Evolutionary conservation across 1,139 yeast genomes (phyloP), one percentile per base, ranked within the genome.

Genomic region (Diutina pseudorugosa): DNA sequence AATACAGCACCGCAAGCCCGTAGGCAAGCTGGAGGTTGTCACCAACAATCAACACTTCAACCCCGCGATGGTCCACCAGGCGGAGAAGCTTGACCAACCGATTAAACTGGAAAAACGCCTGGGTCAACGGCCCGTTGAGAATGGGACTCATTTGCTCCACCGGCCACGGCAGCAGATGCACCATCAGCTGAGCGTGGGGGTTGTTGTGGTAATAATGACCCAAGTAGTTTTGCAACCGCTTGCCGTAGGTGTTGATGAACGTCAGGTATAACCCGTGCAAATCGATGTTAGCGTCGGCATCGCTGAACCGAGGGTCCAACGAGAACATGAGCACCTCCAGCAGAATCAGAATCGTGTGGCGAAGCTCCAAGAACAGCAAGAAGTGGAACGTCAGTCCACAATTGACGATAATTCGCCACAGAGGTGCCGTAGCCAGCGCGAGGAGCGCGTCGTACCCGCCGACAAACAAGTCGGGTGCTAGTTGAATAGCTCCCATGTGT

Each of bases 291-390:
- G 33, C 53, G 52, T 60, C 59, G 52, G 62, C 66, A 47, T 59
- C 62, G 40, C 59, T 61, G 36, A 59, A 56, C 25, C 64, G 56
- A 2, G 76, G 74, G 58, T 74, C 78, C 56, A 73, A 63, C 54
- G 70, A 67, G 49, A 74, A 59, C 36, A 73, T 62, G 9, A 73
- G 64, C 55, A 72, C 66, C 57, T 74, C 76, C 7, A 75, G 68
- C 6, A 75, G 66, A 7, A 73, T 58, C 7, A 64, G 60, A 7
- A 45, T 18, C 5, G 57, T 57, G 23, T 61, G 59, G 8, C 58
- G 55, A 6, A 58, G 44, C 20, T 65, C 61, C 40, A 70, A 56
- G n/a, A 59, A 57, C 23, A 58, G 55, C 51, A 70, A 59, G 55
- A 73, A 73, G 33, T 58, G 59, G 53, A 61, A 57, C 0, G 77